phyloP scores from a whole-genome alignment of 1,284 basidiomycete genomes.

The Moesziomyces sp. region DNA sequence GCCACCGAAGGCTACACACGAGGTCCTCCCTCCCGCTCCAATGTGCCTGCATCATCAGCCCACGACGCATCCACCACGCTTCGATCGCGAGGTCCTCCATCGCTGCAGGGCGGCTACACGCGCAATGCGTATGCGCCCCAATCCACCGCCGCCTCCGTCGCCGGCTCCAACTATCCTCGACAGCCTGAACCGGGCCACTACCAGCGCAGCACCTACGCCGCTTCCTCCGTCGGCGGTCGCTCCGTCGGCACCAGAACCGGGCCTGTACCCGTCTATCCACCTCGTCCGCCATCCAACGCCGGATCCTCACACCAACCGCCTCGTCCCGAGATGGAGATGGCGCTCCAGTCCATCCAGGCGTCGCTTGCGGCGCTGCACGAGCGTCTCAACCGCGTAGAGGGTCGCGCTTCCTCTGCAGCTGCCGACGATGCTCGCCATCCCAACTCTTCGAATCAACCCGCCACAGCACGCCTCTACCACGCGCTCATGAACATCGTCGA shows the following conservation, averaged over 20 bases:
- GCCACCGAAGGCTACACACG: constrained; percentile 30
- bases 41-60: constrained; percentile 15
- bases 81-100: constrained; percentile 27
- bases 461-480: constrained; percentile 17
- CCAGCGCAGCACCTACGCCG: constrained; percentile 45
- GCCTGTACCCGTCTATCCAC: constrained; percentile 18
- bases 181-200: constrained; percentile 27
- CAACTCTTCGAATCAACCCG: constrained; percentile 4
- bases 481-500: constrained; percentile 38
- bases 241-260: constrained; percentile 33
- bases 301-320: constrained; percentile 25
- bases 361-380: constrained; percentile 89
- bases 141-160: constrained; percentile 34
- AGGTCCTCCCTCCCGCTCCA: constrained; percentile 30
- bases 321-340: constrained; percentile 56
- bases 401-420: constrained; percentile 14
- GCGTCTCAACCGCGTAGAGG: constrained; percentile 72
- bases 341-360: constrained; percentile 83
- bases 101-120: constrained; percentile 31
- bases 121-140: constrained; percentile 26
- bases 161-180: constrained; percentile 37
- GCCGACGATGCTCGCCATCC: constrained; percentile 24
- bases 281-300: constrained; percentile 36
- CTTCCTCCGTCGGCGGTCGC: constrained; percentile 59
- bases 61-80: constrained; percentile 12